These are phyloP conservation scores for Halteria grandinella DNA, from an alignment of 73 alveolate genomes.

Conservation along the genomic window DNA sequence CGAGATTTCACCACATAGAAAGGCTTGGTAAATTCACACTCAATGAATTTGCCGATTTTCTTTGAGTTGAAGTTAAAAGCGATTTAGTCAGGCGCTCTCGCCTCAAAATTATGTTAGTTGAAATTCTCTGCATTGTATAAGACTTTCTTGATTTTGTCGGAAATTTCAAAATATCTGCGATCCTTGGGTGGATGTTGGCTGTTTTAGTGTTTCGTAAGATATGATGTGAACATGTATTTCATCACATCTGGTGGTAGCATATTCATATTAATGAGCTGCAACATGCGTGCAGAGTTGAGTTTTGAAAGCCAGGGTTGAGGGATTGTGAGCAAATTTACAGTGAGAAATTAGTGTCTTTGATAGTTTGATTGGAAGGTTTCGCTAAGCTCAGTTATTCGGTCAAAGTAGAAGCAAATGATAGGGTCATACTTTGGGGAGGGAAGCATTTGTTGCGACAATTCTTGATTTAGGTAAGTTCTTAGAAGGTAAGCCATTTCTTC, in stretches of 20 bases:
- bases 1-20: background rate
- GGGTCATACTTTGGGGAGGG: no score
- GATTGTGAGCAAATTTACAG: background rate
- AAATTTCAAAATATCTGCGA: background rate
- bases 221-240: background rate
- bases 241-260: background rate
- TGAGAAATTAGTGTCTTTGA: no score
- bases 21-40: background rate
- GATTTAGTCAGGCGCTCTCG: background rate
- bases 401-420: background rate
- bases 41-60: conserved; percentile 36
- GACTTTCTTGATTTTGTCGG: conserved; percentile 11
- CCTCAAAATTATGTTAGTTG: background rate
- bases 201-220: background rate
- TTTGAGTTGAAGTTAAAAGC: conserved; percentile 24
- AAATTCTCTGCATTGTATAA: conserved; percentile 30
- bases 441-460: background rate
- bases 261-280: background rate
- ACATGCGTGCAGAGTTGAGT: background rate
- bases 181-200: background rate
- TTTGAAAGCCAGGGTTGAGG: background rate
- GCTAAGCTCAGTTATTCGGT: background rate
- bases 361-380: no score
- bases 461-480: background rate
- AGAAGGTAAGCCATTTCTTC: background rate